Evolutionary conservation across 2,329 filamentous ascomycete genomes (phyloP), one percentile per base, ranked within the genome.

Genomic region (Pezicula carpinea): DNA sequence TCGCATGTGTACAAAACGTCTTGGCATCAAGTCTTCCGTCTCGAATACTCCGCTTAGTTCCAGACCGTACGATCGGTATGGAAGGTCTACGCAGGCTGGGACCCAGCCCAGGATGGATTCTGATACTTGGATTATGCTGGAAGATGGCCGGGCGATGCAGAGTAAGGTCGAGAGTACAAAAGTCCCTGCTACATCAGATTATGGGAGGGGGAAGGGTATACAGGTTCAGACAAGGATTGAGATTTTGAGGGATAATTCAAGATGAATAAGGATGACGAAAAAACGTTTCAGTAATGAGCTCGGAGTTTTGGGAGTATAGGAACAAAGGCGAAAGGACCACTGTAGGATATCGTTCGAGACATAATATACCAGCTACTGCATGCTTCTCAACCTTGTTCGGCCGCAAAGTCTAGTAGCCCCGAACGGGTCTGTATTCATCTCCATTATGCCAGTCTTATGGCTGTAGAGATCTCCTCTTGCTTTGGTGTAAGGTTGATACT

Each of bases 1-100:
- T 6, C 64, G 68, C n/a, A 46, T 60, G n/a, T 18, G 63, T 15
- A 53, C 55, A 1, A 52, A 47, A 50, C 56, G 53, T 29, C 58
- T 69, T 15, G 61, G 59, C 48, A 40, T 59, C 3, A 35, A 35
- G n/a, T 35, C 33, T 15, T 13, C 33, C 4, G 33, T 35, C 11
- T 35, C 33, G 8, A 35, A 35, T 19, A 35, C 33, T 2, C 11
- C 33, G 4, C 8, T 5, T 7, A 14, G n/a, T 3, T 17, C 33
- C 8, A 35, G 4, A 2, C n/a, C 18, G 5, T 35, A 35, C 5
- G 33, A 35, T 35, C 33, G 6, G 4, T 35, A 35, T 35, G 18
- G 33, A 35, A 15, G 33, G 8, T 14, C n/a, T 35, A 35, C 33
- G 10, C 33, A 15, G 18, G 18, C 8, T 15, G 33, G 5, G n/a